phyloP scores from a whole-genome alignment of 2,329 filamentous ascomycete genomes.

The Pseudogymnoascus sp. region DNA sequence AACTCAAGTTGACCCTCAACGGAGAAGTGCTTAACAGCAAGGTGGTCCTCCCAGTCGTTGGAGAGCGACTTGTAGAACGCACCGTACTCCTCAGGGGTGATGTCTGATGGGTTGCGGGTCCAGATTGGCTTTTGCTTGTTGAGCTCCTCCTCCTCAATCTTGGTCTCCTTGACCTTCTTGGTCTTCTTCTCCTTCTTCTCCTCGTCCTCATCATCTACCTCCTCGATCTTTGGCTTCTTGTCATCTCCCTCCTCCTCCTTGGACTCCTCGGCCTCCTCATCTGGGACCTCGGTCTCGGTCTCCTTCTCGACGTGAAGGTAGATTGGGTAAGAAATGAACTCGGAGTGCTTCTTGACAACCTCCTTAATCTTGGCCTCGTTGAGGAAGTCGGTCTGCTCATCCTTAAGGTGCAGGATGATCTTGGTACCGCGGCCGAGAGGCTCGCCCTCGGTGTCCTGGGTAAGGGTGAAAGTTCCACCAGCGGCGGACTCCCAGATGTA shows the following conservation, averaged over 20 bases:
- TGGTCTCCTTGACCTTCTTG: conserved; percentile 99
- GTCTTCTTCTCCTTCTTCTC: conserved; percentile 94
- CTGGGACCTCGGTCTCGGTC: conserved; percentile 96
- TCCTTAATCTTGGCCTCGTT: conserved; percentile 99
- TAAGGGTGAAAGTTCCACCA: conserved; percentile 94
- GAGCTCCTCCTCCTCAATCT: conserved; percentile 98
- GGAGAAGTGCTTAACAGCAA: conserved; percentile 99
- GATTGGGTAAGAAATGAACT: conserved; percentile 99
- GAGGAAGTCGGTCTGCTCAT: conserved; percentile 96
- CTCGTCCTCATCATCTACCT: conserved; percentile 80
- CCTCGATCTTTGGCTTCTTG: conserved; percentile 94
- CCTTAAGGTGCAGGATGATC: conserved; percentile 98
- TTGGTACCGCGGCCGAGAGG: conserved; percentile 89
- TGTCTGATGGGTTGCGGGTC: conserved; percentile 96
- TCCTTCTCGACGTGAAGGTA: conserved; percentile 99
- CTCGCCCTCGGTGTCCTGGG: conserved; percentile 82
- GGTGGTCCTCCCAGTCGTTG: conserved; percentile 99
- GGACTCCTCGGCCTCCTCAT: conserved; percentile 75
- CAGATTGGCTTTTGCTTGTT: conserved; percentile 99
- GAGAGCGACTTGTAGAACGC: conserved; percentile 99
- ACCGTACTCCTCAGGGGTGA: conserved; percentile 92
- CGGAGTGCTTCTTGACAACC: conserved; percentile 99
- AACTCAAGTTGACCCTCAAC: conserved; percentile 99
- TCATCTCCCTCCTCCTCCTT: conserved; percentile 71
- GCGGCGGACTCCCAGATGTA: conserved; percentile 99